Base-by-base conservation (phyloP, 257 asterid species). In the Primulina huaijiensis region DNA sequence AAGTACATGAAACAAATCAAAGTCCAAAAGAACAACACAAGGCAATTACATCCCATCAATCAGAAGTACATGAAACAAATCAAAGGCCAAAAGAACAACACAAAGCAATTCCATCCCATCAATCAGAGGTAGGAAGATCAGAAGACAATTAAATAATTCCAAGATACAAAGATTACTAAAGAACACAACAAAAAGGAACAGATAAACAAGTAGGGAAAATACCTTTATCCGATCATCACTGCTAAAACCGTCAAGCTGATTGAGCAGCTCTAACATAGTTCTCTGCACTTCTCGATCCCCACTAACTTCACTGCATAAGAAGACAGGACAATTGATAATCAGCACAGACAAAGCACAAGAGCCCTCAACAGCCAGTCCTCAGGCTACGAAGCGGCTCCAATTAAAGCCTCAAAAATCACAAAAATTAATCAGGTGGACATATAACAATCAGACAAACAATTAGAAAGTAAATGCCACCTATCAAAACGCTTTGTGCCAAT, bases 161-260 rank as follows among this genome's bases (percentile, higher is more conserved):
- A 31, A 21, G 53, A 60, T 35, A 71, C 67, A 66, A 55, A 3
- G 55, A 34, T 61, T n/a, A 9, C 59, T 62, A 52, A 29, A 58
- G n/a, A 3, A 12, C 6, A 11, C 29, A 60, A 19, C 64, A 21
- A 40, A 21, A 33, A n/a, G 3, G 3, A 16, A 66, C 19, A 43
- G 3, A 43, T 14, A 43, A 12, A 38, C 14, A 38, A 38, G 50
- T 38, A 38, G 40, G 62, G 21, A 12, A 17, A 64, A 21, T 43
- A 89, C 97, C 96, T 92, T 92, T 31, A 92, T 92, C 21, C 92
- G 71, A 9, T 92, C 98, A 79, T 92, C 96, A 4, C 96, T 92
- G 86, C 96, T 88, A 72, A 92, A 92, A 67, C 97, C 98, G 77
- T 92, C 98, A 53, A 92, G 96, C 79, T 89, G 98, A 77, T 92